These are phyloP conservation scores for Bruguiera hainesii DNA, from an alignment of 441 rosid species.

Conservation along the genomic window DNA sequence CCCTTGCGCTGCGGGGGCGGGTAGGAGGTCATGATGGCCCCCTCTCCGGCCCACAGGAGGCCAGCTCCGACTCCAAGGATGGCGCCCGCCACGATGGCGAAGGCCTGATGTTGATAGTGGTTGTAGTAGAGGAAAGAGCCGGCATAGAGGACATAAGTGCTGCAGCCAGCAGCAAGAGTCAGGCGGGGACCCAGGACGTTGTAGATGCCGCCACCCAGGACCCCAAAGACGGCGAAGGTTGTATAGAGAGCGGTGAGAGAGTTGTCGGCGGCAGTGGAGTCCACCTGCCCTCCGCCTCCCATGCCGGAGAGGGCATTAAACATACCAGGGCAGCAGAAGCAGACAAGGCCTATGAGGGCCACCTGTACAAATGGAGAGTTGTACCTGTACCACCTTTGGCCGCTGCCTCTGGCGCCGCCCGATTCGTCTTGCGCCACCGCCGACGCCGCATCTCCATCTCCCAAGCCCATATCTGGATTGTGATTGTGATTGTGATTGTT, in stretches of 20 bases:
- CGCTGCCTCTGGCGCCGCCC: too few relatives aligned
- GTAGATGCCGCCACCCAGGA: slow-evolving; percentile 85
- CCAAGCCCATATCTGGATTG: too few relatives aligned
- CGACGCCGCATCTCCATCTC: neutral
- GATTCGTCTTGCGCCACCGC: too few relatives aligned
- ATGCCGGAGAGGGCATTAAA: slow-evolving; percentile 93
- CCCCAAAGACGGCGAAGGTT: slow-evolving; percentile 75
- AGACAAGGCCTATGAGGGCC: slow-evolving; percentile 68
- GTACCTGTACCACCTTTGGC: slow-evolving; percentile 36
- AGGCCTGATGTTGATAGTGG: slow-evolving; percentile 60
- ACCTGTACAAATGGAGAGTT: slow-evolving; percentile 81
- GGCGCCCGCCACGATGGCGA: slow-evolving; percentile 70
- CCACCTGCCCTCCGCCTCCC: slow-evolving; percentile 94
- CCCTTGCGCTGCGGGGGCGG: slow-evolving; percentile 85
- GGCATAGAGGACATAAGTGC: slow-evolving; percentile 78
- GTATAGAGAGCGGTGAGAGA: slow-evolving; percentile 95
- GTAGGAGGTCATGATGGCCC: slow-evolving; percentile 90
- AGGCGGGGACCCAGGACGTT: slow-evolving; percentile 82
- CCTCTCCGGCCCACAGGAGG: slow-evolving; percentile 88
- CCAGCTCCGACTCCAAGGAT: slow-evolving; percentile 85
- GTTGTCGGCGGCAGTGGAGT: slow-evolving; percentile 74
- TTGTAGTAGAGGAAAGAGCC: slow-evolving; percentile 88
- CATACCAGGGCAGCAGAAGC: slow-evolving; percentile 97
- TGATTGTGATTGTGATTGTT: too few relatives aligned
- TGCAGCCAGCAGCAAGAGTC: slow-evolving; percentile 75